These are phyloP conservation scores for Wallacemonas sp. DNA, from an alignment of 208 protist genomes.

Conservation along the genomic window DNA sequence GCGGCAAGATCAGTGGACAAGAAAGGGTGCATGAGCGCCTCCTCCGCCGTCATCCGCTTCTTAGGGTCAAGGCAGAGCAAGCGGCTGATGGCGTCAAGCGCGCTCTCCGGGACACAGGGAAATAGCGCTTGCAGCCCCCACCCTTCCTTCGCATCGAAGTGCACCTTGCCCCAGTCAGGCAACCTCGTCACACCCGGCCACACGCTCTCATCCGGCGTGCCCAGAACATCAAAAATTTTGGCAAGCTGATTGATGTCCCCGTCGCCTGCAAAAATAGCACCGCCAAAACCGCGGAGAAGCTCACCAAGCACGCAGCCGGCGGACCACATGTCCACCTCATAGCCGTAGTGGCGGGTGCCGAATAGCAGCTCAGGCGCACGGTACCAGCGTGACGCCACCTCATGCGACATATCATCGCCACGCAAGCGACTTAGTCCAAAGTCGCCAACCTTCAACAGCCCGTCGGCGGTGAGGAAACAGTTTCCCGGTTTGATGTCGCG, in stretches of 20 bases:
- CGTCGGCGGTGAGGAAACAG: constrained; percentile 63
- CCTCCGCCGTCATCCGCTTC: constrained; percentile 37
- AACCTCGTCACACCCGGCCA: constrained; percentile 90
- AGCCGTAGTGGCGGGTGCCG: constrained; percentile 68
- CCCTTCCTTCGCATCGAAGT: constrained; percentile 57
- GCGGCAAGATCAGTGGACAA: constrained; percentile 22
- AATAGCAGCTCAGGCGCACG: constrained; percentile 88
- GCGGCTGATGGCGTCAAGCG: constrained; percentile 45
- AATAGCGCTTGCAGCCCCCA: constrained; percentile 45
- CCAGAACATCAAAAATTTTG: constrained; percentile 95
- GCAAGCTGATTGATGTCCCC: constrained; percentile 98
- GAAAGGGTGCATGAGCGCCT: constrained; percentile 64
- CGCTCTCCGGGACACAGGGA: constrained; percentile 49
- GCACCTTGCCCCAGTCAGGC: constrained; percentile 93
- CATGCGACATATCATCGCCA: constrained; percentile 74
- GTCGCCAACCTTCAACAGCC: constrained; percentile 49
- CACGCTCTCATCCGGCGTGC: constrained; percentile 88
- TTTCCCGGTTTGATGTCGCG: constrained; percentile 90
- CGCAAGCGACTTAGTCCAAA: constrained; percentile 51
- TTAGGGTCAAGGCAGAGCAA: constrained; percentile 61
- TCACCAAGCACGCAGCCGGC: constrained; percentile 91
- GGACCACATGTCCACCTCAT: constrained; percentile 89
- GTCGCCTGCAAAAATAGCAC: constrained; percentile 94
- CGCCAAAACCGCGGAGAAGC: constrained; percentile 62
- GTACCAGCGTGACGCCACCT: constrained; percentile 90